phyloP scores from a whole-genome alignment of 495 filamentous ascomycete genomes.

The Letharia columbiana region DNA sequence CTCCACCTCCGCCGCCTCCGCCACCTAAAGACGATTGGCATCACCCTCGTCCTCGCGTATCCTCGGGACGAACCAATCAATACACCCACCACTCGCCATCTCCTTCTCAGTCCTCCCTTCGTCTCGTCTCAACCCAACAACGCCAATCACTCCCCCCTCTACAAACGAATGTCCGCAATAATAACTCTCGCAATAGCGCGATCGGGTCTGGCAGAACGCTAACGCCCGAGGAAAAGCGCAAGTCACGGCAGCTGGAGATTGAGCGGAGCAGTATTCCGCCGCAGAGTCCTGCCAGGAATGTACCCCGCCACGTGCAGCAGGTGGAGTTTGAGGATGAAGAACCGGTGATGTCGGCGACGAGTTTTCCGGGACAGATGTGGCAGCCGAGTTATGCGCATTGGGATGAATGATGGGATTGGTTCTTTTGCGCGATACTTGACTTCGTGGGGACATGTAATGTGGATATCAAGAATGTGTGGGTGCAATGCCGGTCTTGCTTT shows the following conservation, averaged over 20 bases:
- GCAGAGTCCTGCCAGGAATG: slow-evolving; percentile 16
- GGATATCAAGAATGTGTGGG: neutral
- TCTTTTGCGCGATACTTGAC: no score
- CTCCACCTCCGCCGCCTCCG: slow-evolving; percentile 24
- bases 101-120: slow-evolving; percentile 1
- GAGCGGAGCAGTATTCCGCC: slow-evolving; percentile 19
- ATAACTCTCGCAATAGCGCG: neutral
- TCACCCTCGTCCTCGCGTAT: slow-evolving; percentile 6
- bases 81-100: neutral
- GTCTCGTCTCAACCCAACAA: slow-evolving; percentile 7
- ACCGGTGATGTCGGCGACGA: slow-evolving; percentile 64
- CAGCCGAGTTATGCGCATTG: slow-evolving; percentile 39
- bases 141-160: slow-evolving; percentile 23
- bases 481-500: neutral
- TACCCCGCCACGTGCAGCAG: neutral
- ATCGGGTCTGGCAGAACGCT: slow-evolving; percentile 9
- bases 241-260: slow-evolving; percentile 26
- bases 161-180: slow-evolving; percentile 16
- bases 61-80: slow-evolving; percentile 8
- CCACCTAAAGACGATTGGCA: slow-evolving; percentile 26
- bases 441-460: neutral
- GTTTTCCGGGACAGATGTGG: slow-evolving; percentile 81
- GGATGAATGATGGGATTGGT: slow-evolving; percentile 2
- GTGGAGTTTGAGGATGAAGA: slow-evolving; percentile 40
- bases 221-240: slow-evolving; percentile 30